These are phyloP conservation scores for Medicago arabica DNA, from an alignment of 306 rosid genomes.

Conservation along the genomic window DNA sequence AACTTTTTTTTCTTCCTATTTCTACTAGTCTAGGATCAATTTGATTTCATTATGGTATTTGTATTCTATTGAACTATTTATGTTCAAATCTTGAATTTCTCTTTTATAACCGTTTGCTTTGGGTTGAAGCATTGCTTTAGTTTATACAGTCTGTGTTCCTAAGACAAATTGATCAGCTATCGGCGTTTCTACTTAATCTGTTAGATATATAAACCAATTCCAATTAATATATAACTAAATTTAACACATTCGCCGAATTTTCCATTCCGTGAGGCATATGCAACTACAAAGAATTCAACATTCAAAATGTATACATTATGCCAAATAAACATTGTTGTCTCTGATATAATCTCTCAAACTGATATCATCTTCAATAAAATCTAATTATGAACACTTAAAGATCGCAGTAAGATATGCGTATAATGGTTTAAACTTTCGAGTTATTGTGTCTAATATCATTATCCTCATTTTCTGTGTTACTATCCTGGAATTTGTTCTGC, in stretches of 20 bases:
- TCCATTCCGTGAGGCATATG: neutral
- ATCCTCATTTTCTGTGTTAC: neutral
- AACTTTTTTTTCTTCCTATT: neutral
- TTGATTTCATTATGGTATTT: conserved; percentile 4
- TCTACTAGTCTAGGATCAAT: neutral
- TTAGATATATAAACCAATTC: too few relatives aligned
- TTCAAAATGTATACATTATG: conserved; percentile 2
- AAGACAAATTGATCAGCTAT: conserved; percentile 20
- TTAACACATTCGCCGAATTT: neutral
- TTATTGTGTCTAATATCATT: too few relatives aligned
- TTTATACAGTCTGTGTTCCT: neutral
- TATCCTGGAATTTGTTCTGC: neutral
- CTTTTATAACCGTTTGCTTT: neutral
- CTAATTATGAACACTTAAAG: too few relatives aligned
- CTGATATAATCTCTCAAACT: neutral
- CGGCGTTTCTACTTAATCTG: neutral
- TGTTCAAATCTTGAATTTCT: conserved; percentile 9
- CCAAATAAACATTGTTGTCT: neutral
- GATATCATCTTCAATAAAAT: too few relatives aligned
- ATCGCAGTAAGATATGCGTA: too few relatives aligned
- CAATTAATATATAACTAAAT: too few relatives aligned
- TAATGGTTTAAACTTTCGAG: neutral
- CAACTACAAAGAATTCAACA: neutral
- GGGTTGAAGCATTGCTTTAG: conserved; percentile 16
- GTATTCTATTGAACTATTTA: conserved; percentile 28